A percentile compares a stretch with the other conserved stretches of the same genome.
Evolutionary conservation across 441 rosid species (phyloP).

Genomic region (Rhodomyrtus psidioides): DNA sequence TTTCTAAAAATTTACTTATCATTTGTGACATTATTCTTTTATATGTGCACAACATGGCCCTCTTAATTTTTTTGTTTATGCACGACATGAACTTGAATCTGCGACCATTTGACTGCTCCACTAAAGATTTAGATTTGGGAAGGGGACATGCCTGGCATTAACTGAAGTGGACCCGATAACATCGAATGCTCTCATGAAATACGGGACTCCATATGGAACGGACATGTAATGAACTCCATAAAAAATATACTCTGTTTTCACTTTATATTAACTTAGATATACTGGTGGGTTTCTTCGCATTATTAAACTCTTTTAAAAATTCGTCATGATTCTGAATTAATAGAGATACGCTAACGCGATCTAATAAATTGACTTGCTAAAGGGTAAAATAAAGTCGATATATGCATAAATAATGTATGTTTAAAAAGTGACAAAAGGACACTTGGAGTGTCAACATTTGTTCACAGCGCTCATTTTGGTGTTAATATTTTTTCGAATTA

Average conservation of each 20-base stretch:
- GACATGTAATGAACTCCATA: not conserved
- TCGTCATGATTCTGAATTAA: not conserved
- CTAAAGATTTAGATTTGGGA: constrained; percentile 10
- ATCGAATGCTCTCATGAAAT: not conserved
- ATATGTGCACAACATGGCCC: no score
- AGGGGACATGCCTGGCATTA: constrained; percentile 11
- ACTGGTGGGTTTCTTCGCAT: not conserved
- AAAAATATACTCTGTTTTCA: not conserved
- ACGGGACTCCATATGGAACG: not conserved
- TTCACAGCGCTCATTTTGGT: no score
- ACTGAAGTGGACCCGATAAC: constrained; percentile 18
- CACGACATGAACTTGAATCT: constrained; percentile 22
- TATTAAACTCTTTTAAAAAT: not conserved
- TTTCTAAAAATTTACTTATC: no score
- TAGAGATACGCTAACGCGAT: not conserved
- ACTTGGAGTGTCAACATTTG: no score
- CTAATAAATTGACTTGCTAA: not conserved
- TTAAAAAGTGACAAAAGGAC: no score
- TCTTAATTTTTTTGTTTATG: constrained; percentile 5
- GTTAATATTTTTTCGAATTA: no score
- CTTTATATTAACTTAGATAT: not conserved
- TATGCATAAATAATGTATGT: no score
- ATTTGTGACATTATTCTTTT: no score
- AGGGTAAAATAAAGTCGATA: not conserved
- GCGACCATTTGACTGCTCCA: constrained; percentile 75